Conservation (phyloP, 208 protist species). For the Acanthamoeba castellanii region DNA sequence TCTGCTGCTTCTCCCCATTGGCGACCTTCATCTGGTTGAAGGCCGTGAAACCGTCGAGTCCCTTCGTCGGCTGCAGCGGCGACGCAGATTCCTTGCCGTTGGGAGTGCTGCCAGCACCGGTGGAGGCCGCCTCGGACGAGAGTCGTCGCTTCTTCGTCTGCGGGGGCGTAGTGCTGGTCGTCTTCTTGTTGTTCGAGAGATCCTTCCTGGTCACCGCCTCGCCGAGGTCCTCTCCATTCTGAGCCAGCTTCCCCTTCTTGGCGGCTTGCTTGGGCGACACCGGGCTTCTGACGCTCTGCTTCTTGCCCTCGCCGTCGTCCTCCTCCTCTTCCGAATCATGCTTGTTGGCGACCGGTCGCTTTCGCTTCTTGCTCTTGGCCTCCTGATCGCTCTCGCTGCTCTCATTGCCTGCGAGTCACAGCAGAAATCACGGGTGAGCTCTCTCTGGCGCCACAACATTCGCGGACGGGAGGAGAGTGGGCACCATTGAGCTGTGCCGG, state of each 20-base stretch:
- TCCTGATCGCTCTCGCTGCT: conserved; percentile 55
- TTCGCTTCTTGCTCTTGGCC: conserved; percentile 24
- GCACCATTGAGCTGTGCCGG: background rate
- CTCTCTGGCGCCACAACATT: background rate
- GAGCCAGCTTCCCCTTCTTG: background rate
- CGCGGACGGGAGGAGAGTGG: background rate
- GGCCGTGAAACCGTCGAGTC: background rate
- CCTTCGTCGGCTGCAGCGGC: background rate
- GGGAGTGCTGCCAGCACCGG: background rate
- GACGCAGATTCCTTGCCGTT: background rate
- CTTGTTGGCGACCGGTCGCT: background rate
- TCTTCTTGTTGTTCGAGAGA: background rate
- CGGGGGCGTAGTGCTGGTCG: background rate
- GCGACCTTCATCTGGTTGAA: conserved; percentile 32
- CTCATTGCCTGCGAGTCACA: background rate
- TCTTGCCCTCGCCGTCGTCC: background rate
- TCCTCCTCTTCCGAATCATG: conserved; percentile 27
- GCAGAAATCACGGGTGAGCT: background rate
- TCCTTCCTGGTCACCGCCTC: conserved; percentile 1
- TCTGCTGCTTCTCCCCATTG: background rate
- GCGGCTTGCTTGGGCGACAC: background rate
- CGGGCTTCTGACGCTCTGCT: background rate
- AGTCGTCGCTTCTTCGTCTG: conserved; percentile 11
- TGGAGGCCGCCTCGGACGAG: background rate
- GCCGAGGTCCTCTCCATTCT: background rate